Evolutionary conservation across 352 stramenopile species (phyloP), one percentile per base, ranked within the genome.

Genomic region (Globisporangium solare): DNA sequence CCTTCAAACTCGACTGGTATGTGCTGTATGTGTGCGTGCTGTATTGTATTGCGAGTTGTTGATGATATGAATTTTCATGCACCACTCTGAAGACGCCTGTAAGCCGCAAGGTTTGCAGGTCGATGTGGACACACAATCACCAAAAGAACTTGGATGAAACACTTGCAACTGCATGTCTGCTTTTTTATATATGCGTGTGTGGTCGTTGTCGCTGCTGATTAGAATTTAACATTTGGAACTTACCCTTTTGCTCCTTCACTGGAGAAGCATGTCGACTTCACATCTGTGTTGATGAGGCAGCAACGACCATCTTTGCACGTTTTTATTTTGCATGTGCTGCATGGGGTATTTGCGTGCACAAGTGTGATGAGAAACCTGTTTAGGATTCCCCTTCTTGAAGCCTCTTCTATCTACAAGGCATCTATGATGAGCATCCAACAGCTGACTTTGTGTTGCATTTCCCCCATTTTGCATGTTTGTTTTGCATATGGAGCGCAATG

Each of bases 201-300:
- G 56, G 21, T 41, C 10, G 22, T 47, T 73, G 74, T 71, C 57
- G 54, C 70, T 68, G 76, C 83, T 75, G 79, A 84, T 64, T 71
- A 43, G 39, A 43, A 43, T 18, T 43, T 43, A 43, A 79, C 55
- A 63, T 71, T 62, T 63, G 68, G 76, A 84, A 67, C 50, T 43
- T 76, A 86, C 79, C 81, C 79, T 83, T 90, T 89, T 86, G 70
- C 62, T 82, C 74, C 71, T 68, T 70, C 52, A 27, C 53, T 43
- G 73, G 74, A 76, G 66, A 82, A 89, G 68, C 51, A 31, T 91
- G 81, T 91, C 66, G 64, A 43, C 39, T 43, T 61, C 78, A 91
- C 81, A 91, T 78, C 81, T 91, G 81, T 91, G 81, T 91, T 91
- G 86, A 86, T 91, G 81, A 91, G 74, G 78, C 72, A 75, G 79